Conservation (phyloP, 805 yeast genomes). For the Metschnikowia koreensis region DNA sequence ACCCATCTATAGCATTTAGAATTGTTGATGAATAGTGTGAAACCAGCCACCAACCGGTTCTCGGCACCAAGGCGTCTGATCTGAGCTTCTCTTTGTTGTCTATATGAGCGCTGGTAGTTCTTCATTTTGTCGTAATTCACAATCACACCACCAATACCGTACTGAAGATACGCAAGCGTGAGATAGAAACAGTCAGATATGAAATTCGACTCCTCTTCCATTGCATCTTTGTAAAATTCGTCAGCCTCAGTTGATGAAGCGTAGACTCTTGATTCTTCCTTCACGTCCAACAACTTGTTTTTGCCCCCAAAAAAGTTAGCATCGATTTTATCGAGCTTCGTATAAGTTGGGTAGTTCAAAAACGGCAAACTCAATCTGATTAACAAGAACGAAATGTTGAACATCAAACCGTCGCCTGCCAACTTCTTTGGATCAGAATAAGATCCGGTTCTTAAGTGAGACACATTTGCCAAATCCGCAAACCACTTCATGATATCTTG, state of each 20-base stretch:
- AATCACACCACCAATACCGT: constrained; percentile 81
- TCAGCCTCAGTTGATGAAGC: constrained; percentile 71
- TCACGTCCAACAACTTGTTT: constrained; percentile 56
- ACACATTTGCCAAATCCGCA: constrained; percentile 70
- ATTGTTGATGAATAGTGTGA: constrained; percentile 46
- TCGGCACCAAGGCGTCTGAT: constrained; percentile 12
- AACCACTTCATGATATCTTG: constrained; percentile 63
- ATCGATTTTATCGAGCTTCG: constrained; percentile 77
- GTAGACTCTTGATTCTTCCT: constrained; percentile 80
- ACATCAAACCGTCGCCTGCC: constrained; percentile 79
- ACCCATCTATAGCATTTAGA: constrained; percentile 49
- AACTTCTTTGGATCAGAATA: constrained; percentile 67
- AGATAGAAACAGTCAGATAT: constrained; percentile 89
- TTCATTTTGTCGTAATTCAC: constrained; percentile 53
- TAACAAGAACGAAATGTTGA: constrained; percentile 67
- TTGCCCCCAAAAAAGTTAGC: constrained; percentile 58
- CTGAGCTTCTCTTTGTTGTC: constrained; percentile 28
- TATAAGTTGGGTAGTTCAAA: constrained; percentile 55
- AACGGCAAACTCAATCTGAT: constrained; percentile 82
- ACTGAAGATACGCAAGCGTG: constrained; percentile 75
- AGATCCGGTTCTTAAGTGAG: constrained; percentile 84
- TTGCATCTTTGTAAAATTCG: constrained; percentile 47
- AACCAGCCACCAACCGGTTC: constrained; percentile 8
- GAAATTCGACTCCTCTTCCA: constrained; percentile 58
- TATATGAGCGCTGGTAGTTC: constrained; percentile 47